Evolutionary conservation across 2,329 filamentous ascomycete species (phyloP).

Genomic region (Penicillium sp.): DNA sequence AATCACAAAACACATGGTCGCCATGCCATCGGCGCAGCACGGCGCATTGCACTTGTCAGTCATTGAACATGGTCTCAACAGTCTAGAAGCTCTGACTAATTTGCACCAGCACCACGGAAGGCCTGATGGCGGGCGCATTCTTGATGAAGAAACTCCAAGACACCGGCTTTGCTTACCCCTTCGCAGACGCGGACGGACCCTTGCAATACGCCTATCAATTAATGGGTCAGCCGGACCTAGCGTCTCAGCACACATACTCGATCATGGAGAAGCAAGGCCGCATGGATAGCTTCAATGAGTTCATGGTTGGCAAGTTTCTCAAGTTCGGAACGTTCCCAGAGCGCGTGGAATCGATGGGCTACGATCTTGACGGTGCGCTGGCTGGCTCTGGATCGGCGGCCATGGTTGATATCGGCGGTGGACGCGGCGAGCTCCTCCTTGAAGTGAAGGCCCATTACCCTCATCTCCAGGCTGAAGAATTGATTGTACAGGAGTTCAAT

Average conservation of each 20-base stretch:
- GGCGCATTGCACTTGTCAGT: conserved; percentile 42
- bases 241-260: conserved; percentile 36
- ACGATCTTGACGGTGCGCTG: conserved; percentile 32
- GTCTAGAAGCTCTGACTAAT: background rate
- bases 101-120: conserved; percentile 34
- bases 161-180: conserved; percentile 39
- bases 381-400: conserved; percentile 18
- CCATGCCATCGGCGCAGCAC: conserved; percentile 38
- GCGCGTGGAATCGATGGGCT: conserved; percentile 31
- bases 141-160: conserved; percentile 37
- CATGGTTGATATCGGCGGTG: conserved; percentile 43
- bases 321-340: conserved; percentile 38
- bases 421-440: conserved; percentile 39
- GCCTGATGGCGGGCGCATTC: conserved; percentile 38
- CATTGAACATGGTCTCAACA: background rate
- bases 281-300: conserved; percentile 43
- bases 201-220: conserved; percentile 37
- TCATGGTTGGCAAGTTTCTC: conserved; percentile 43
- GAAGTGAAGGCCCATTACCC: conserved; percentile 39
- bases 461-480: conserved; percentile 25
- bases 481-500: conserved; percentile 43
- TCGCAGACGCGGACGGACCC: conserved; percentile 35
- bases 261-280: conserved; percentile 41
- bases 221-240: conserved; percentile 32
- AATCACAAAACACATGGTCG: conserved; percentile 37